Percentiles rank a stretch among this genome's conserved stretches.
phyloP scores from a whole-genome alignment of 1,284 basidiomycete species.

The Thecaphora thlaspeos region DNA sequence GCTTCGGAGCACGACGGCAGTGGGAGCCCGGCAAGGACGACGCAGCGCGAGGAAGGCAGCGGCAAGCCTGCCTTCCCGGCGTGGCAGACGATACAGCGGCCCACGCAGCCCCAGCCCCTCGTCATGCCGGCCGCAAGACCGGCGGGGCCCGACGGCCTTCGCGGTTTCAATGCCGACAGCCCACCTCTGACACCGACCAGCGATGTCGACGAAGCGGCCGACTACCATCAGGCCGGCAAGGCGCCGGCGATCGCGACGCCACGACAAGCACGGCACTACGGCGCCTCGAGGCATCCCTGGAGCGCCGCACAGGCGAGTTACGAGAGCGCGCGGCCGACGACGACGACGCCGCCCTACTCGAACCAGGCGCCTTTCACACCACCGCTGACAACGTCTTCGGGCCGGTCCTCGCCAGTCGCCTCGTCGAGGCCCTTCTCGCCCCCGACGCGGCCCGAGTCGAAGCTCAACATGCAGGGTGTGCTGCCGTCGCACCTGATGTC shows the following conservation, averaged over 20 bases:
- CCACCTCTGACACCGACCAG: constrained; percentile 48
- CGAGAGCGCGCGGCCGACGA: constrained; percentile 9
- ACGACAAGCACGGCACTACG: constrained; percentile 9
- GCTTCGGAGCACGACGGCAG: constrained; percentile 10
- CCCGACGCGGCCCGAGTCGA: constrained; percentile 27
- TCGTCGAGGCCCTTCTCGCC: constrained; percentile 30
- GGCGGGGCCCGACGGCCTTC: constrained; percentile 30
- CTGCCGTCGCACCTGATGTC: constrained; percentile 30
- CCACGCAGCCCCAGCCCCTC: constrained; percentile 20
- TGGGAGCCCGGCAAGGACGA: constrained; percentile 10
- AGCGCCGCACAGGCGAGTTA: constrained; percentile 29
- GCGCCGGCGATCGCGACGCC: constrained; percentile 13
- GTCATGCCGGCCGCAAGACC: constrained; percentile 48
- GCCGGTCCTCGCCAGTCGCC: constrained; percentile 23
- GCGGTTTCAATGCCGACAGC: constrained; percentile 44
- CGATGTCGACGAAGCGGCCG: constrained; percentile 28
- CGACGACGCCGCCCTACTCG: constrained; percentile 16
- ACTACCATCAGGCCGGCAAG: constrained; percentile 23
- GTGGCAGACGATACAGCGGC: background rate
- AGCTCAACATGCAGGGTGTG: constrained; percentile 18
- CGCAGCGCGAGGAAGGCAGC: background rate
- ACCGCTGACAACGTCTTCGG: constrained; percentile 23
- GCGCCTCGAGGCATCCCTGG: constrained; percentile 40
- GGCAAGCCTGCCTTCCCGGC: background rate
- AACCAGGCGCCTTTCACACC: constrained; percentile 30